Conservation (phyloP, 148 eudicot species). For the Rheum nobile region DNA sequence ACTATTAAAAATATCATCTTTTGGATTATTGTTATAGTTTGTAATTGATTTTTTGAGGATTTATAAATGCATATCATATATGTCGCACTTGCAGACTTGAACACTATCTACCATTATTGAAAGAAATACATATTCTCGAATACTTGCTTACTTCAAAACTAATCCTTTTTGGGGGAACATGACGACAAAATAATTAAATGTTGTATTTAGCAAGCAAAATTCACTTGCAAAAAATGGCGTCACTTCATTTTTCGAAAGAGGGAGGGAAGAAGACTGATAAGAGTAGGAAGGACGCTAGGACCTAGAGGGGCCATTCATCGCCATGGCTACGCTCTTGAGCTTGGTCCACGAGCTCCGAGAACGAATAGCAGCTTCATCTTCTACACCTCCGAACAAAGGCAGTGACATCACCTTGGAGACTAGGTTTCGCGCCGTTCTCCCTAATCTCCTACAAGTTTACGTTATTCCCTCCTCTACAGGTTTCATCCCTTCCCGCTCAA, state of each 20-base stretch:
- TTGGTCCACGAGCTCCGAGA: constrained; percentile 85
- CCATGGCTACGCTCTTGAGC: constrained; percentile 65
- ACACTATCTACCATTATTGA: too few species aligned
- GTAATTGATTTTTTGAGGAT: too few species aligned
- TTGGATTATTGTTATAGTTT: too few species aligned
- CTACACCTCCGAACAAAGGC: constrained; percentile 34
- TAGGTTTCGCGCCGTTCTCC: constrained; percentile 71
- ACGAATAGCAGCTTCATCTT: constrained; percentile 64
- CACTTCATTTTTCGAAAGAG: not conserved
- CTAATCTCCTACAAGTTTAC: constrained; percentile 59
- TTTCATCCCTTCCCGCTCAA: constrained; percentile 11
- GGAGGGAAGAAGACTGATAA: not conserved
- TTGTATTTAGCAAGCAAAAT: not conserved
- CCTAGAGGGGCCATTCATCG: not conserved
- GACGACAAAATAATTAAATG: too few species aligned
- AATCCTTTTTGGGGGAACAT: too few species aligned
- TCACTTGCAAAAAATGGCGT: not conserved
- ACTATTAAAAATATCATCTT: too few species aligned
- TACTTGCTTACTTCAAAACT: too few species aligned
- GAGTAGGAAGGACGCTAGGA: not conserved
- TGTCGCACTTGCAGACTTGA: too few species aligned
- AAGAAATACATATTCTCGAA: too few species aligned
- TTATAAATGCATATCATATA: too few species aligned
- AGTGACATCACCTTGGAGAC: constrained; percentile 52
- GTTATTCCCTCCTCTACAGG: constrained; percentile 62